Base-by-base conservation (phyloP, 257 asterid species). In the Nicotiana undulata region DNA sequence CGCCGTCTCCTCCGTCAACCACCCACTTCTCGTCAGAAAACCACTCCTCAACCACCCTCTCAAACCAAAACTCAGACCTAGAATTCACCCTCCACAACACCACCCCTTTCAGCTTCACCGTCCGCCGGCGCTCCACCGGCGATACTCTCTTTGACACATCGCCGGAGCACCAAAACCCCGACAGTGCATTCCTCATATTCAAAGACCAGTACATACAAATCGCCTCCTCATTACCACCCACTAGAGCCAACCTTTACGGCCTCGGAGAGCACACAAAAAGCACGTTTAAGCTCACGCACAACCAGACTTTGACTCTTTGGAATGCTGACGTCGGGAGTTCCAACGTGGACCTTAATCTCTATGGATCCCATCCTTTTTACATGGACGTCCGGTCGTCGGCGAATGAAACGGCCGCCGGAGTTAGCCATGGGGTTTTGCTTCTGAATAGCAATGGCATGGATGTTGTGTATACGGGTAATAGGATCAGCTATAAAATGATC, bases 371-470 rank as follows among this genome's bases (percentile, higher is more conserved):
- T 80, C 98, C 97, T 2, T 93, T 95, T 75, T 91, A 95, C 77
- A 82, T 95, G 94, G 98, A 94, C 65, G 90, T 94, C 7, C 84
- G 96, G 22, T 83, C 92, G 80, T 95, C 95, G 0, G 82, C 81
- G 17, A 63, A 63, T n/a, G 70, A 63, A 63, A 28, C 70, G 22
- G 12, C 44, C 44, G 16, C 51, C 4, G 99, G 98, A 66, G 65
- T 55, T 17, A 84, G 91, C 24, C 98, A 93, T 67, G 99, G 99
- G 51, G 97, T 91, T 12, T 52, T 95, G 87, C 85, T 93, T 86
- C 84, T 95, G 22, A 95, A 89, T 74, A 95, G 97, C 72, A 95
- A 95, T 16, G 99, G 95, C 20, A 93, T 95, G 99, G 97, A 95
- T 75, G 86, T 91, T 76, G 89, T 85, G 29, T 95, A 93, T 63